Conservation (phyloP, 2,329 filamentous ascomycete genomes). For the Nigrospora sphaerica region DNA sequence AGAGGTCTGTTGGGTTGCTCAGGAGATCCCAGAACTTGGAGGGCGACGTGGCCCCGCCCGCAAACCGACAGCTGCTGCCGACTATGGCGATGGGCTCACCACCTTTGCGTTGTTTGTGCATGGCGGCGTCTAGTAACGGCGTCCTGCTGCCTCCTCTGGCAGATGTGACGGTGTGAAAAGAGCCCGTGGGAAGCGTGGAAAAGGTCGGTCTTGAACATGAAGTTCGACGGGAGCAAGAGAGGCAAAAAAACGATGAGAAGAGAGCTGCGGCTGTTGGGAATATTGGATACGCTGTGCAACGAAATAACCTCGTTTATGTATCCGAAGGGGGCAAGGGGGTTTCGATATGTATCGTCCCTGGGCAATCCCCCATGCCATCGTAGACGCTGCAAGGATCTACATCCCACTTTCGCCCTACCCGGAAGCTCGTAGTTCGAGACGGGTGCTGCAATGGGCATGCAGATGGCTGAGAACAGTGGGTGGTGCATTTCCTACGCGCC, state of each 20-base stretch:
- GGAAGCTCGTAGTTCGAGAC: too few relatives aligned
- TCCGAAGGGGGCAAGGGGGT: background rate
- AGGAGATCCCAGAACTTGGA: conserved; percentile 19
- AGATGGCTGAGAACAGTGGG: background rate
- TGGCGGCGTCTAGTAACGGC: background rate
- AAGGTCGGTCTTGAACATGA: too few relatives aligned
- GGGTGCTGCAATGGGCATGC: background rate
- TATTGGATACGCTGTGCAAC: background rate
- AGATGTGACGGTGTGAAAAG: too few relatives aligned
- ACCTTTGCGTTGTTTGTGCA: background rate
- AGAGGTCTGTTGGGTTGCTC: conserved; percentile 16
- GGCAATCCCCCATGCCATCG: too few relatives aligned
- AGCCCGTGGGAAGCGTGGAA: too few relatives aligned
- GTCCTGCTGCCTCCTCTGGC: too few relatives aligned
- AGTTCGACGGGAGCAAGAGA: too few relatives aligned
- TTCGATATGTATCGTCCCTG: background rate
- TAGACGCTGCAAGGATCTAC: too few relatives aligned
- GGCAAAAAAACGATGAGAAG: too few relatives aligned
- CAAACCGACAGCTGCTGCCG: conserved; percentile 21
- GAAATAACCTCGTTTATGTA: too few relatives aligned
- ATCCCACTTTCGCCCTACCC: too few relatives aligned
- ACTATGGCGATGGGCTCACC: conserved; percentile 21
- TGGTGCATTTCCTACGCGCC: background rate
- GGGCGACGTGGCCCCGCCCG: conserved; percentile 17
- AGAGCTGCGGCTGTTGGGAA: background rate